Conservation (phyloP, 164 flowering plant species). For the Santalum album region DNA sequence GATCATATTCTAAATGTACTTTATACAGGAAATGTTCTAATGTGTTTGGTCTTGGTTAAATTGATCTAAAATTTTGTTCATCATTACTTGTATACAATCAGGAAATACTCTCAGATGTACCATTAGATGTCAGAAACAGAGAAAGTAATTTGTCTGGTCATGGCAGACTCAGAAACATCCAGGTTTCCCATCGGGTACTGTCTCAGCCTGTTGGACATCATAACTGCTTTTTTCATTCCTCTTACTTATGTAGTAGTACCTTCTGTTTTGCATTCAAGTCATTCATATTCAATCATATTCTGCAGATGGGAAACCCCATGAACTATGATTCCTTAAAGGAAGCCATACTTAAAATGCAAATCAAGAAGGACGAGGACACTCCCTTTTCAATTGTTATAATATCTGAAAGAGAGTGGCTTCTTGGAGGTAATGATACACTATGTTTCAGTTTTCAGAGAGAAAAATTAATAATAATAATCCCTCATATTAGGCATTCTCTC, state of each 20-base stretch:
- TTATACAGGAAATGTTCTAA: no score
- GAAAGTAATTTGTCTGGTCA: slow-evolving; percentile 32
- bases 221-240: not conserved
- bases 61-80: no score
- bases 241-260: not conserved
- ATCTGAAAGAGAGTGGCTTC: slow-evolving; percentile 75
- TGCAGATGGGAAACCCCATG: slow-evolving; percentile 89
- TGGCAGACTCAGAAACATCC: slow-evolving; percentile 51
- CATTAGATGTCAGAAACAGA: slow-evolving; percentile 60
- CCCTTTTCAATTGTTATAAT: slow-evolving; percentile 74
- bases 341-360: slow-evolving; percentile 46
- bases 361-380: slow-evolving; percentile 39
- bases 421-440: slow-evolving; percentile 53
- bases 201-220: not conserved
- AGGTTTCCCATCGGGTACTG: slow-evolving; percentile 68
- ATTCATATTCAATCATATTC: slow-evolving; percentile 5
- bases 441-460: slow-evolving; percentile 10
- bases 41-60: no score
- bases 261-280: not conserved
- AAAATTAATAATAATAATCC: not conserved
- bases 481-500: slow-evolving; percentile 11
- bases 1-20: no score
- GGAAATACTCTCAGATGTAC: slow-evolving; percentile 84
- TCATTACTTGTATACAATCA: slow-evolving; percentile 21
- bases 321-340: slow-evolving; percentile 60